Base-by-base conservation (phyloP, 176 grass and related monocot genomes). In the Stipa capillata region DNA sequence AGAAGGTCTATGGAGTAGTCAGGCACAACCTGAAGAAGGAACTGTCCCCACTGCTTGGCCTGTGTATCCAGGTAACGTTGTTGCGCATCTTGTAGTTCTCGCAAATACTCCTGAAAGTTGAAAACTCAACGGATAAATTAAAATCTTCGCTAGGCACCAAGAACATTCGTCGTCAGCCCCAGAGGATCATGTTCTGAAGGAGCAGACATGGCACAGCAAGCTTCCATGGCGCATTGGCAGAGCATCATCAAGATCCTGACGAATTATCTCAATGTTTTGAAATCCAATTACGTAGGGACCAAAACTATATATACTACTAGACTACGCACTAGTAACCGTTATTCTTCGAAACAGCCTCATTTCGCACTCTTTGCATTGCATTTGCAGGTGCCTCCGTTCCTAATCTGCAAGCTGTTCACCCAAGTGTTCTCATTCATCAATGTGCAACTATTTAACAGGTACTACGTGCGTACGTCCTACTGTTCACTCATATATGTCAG, bases 401-500 rank as follows among this genome's bases (percentile, higher is more conserved):
- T 89, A 67, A 89, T 85, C 10, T 82, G 83, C 87, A 94, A 88
- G 42, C 31, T 94, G 21, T 83, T 85, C 63, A 86, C 85, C 35
- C 91, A 94, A 75, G 45, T 90, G 14, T 94, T 94, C 59, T 94
- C 88, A 45, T 94, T 83, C 62, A 94, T 94, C 54, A 94, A 94
- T 57, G 85, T 90, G 20, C 88, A 94, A 86, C 70, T 94, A 24
- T 90, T 94, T 72, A 94, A 94, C 75, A 94, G 91, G 91, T 90
- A 73, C 1, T 13, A 59, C 2, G 41, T 28, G 21, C 49, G 68
- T n/a, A 16, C 49, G 5, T 39, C 48, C 37, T 6, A 0, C 64
- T 27, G 12, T 7, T 62, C 20, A 12, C 41, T 78, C 57, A 63
- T 17, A 18, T 55, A 3, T 55, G 33, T 68, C 7, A 65, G 40